phyloP scores from a whole-genome alignment of 1,284 basidiomycete species.

The Laetiporus sulphureus region DNA sequence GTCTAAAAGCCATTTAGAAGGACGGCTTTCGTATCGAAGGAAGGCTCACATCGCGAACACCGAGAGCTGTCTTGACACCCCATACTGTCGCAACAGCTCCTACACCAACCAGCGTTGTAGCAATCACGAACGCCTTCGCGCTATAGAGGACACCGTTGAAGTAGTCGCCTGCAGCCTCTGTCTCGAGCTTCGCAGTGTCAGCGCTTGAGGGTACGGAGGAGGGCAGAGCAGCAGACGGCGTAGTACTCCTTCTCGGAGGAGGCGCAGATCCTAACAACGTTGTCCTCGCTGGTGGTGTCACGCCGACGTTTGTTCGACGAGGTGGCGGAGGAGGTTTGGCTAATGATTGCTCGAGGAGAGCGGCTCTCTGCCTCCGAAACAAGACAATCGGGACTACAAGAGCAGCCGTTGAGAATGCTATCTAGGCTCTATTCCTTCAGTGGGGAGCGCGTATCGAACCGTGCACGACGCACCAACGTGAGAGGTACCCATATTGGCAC shows the following conservation, averaged over 20 bases:
- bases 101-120: slow-evolving; percentile 33
- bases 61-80: slow-evolving; percentile 33
- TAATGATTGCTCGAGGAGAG: slow-evolving; percentile 12
- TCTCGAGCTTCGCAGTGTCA: not conserved
- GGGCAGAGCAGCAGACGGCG: slow-evolving; percentile 3
- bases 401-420: slow-evolving; percentile 31
- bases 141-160: slow-evolving; percentile 37
- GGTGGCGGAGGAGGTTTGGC: slow-evolving; percentile 23
- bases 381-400: slow-evolving; percentile 29
- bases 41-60: slow-evolving; percentile 33
- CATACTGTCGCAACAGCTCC: slow-evolving; percentile 28
- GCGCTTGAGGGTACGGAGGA: not conserved
- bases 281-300: not conserved
- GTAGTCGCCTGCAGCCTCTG: slow-evolving; percentile 13
- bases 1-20: slow-evolving; percentile 29
- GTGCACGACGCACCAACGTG: no score
- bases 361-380: slow-evolving; percentile 27
- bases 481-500: no score
- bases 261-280: not conserved
- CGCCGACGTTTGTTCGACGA: slow-evolving; percentile 10
- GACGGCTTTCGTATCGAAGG: not conserved
- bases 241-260: not conserved
- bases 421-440: no score
- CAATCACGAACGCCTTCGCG: slow-evolving; percentile 39
- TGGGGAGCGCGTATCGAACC: no score